A percentile compares a stretch with the other conserved stretches of the same genome.
Conservation (phyloP, 208 protist genomes). For the Naegleria fowleri region DNA sequence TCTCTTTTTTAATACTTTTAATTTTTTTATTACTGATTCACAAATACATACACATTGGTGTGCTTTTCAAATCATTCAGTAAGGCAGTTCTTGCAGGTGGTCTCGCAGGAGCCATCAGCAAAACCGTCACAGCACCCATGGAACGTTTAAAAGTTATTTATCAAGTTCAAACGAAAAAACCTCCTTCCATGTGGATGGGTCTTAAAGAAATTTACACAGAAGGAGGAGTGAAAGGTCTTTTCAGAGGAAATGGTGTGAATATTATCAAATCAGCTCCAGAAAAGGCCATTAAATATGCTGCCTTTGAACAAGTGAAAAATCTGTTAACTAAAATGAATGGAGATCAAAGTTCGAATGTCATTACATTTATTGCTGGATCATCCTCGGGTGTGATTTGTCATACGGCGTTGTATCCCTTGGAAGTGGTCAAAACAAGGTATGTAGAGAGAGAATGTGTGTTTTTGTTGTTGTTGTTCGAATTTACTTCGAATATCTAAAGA, state of each 20-base stretch:
- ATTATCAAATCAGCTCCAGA: conserved; percentile 17
- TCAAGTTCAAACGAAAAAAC: conserved; percentile 22
- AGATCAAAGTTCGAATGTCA: not conserved
- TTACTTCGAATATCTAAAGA: too few relatives aligned
- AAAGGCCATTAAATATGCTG: not conserved
- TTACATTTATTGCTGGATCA: conserved; percentile 61
- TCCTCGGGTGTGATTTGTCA: conserved; percentile 71
- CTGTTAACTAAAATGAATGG: not conserved
- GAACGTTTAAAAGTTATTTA: conserved; percentile 24
- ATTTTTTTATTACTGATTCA: not conserved
- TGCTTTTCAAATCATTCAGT: not conserved
- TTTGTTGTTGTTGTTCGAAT: too few relatives aligned
- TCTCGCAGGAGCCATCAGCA: not conserved
- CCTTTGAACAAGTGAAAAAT: not conserved
- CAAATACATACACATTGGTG: too few relatives aligned
- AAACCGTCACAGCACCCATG: conserved; percentile 14
- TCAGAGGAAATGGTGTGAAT: conserved; percentile 24
- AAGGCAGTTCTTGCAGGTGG: conserved; percentile 1
- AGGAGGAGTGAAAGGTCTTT: conserved; percentile 7
- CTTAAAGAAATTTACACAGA: not conserved
- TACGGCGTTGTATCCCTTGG: conserved; percentile 70
- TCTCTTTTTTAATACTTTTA: too few relatives aligned
- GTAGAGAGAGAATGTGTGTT: too few relatives aligned
- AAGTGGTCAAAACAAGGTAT: conserved; percentile 80
- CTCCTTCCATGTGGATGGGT: not conserved